A percentile compares a stretch with the other conserved stretches of the same genome.
Evolutionary conservation across 805 yeast species (phyloP).

Genomic region (Naumovozyma baii): DNA sequence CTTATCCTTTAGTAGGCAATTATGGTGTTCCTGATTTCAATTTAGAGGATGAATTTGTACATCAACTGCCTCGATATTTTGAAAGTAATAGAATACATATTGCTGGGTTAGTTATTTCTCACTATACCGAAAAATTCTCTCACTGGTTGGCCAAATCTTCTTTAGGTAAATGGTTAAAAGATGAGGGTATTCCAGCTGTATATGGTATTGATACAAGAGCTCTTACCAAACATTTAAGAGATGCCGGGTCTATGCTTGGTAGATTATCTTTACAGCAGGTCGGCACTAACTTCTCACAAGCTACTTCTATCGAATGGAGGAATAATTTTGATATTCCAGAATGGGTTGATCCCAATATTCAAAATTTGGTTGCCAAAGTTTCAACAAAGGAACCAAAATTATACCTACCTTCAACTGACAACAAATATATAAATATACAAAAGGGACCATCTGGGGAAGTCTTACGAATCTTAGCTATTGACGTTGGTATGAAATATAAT

Average conservation of each 20-base stretch:
- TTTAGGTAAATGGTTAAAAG: conserved; percentile 86
- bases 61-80: conserved; percentile 78
- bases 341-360: conserved; percentile 87
- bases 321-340: conserved; percentile 63
- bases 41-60: conserved; percentile 61
- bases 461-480: conserved; percentile 79
- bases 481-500: conserved; percentile 96
- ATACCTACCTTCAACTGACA: conserved; percentile 57
- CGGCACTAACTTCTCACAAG: conserved; percentile 25
- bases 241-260: conserved; percentile 87
- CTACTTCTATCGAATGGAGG: conserved; percentile 43
- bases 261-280: conserved; percentile 59
- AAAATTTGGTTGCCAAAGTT: conserved; percentile 87
- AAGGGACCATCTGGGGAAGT: conserved; percentile 66
- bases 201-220: conserved; percentile 97
- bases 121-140: conserved; percentile 91
- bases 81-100: conserved; percentile 89
- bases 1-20: conserved; percentile 95
- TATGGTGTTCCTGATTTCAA: conserved; percentile 96
- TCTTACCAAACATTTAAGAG: conserved; percentile 86
- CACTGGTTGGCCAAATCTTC: conserved; percentile 90
- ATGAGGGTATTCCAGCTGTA: conserved; percentile 87
- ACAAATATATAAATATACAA: conserved; percentile 31
- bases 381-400: conserved; percentile 67
- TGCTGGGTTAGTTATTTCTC: conserved; percentile 94